Percentiles rank a stretch among this genome's conserved stretches.
These are phyloP conservation scores for Cyberlindnera mississippiensis DNA, from an alignment of 805 yeast genomes.

Conservation along the genomic window DNA sequence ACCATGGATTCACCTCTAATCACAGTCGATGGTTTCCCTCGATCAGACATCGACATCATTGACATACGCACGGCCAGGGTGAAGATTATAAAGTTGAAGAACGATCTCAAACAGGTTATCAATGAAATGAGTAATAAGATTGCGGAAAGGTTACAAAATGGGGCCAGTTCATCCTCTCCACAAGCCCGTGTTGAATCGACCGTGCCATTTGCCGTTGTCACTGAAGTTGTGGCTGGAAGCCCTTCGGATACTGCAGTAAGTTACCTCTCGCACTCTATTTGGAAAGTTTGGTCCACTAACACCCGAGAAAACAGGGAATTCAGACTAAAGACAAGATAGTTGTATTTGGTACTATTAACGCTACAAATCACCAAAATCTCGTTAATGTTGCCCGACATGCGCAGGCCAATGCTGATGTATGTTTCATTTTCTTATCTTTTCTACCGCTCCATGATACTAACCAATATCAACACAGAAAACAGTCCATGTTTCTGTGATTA, in stretches of 20 bases:
- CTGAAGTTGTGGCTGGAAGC: slow-evolving; percentile 25
- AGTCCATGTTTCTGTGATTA: slow-evolving; percentile 1
- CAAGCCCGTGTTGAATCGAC: neutral
- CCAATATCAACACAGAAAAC: neutral
- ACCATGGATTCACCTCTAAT: slow-evolving; percentile 65
- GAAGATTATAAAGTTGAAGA: slow-evolving; percentile 61
- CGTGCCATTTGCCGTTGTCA: slow-evolving; percentile 51
- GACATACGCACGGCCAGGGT: slow-evolving; percentile 59
- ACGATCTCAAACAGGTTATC: slow-evolving; percentile 57
- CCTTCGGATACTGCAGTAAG: slow-evolving; percentile 45
- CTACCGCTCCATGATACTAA: neutral
- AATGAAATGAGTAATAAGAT: slow-evolving; percentile 44
- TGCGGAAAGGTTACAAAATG: slow-evolving; percentile 21
- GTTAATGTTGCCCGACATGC: slow-evolving; percentile 42
- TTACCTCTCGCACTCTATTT: too few relatives aligned
- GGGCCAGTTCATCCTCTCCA: neutral
- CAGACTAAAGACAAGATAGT: slow-evolving; percentile 41
- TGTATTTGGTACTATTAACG: slow-evolving; percentile 49
- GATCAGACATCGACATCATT: slow-evolving; percentile 78
- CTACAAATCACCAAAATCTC: slow-evolving; percentile 51
- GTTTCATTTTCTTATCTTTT: slow-evolving; percentile 9
- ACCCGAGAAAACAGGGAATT: slow-evolving; percentile 40
- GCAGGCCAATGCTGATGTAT: slow-evolving; percentile 33
- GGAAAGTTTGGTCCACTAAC: slow-evolving; percentile 3
- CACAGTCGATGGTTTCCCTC: slow-evolving; percentile 78